A percentile compares a stretch with the other conserved stretches of the same genome.
Evolutionary conservation across 257 asterid genomes (phyloP).

Genomic region (Gardenia jasminoides): DNA sequence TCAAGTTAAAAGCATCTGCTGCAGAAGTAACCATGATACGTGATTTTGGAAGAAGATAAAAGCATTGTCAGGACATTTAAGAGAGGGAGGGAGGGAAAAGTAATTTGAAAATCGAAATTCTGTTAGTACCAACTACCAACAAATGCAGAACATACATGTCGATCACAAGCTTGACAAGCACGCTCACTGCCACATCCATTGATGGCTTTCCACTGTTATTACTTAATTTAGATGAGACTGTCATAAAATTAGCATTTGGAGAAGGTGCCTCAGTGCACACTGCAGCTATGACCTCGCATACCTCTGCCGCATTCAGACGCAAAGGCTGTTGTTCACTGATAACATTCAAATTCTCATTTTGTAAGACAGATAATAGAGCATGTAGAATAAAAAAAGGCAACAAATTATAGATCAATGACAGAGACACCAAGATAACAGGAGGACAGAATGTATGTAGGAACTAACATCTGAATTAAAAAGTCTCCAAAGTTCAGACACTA

Average conservation of each 20-base stretch:
- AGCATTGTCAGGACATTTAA: background rate
- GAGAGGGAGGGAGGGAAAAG: background rate
- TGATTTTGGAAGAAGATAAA: background rate
- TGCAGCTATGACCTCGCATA: slow-evolving; percentile 92
- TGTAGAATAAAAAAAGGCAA: slow-evolving; percentile 9
- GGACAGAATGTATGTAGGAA: background rate
- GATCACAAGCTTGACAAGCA: slow-evolving; percentile 93
- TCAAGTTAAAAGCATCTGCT: background rate
- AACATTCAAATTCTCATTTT: slow-evolving; percentile 32
- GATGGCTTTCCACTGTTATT: slow-evolving; percentile 83
- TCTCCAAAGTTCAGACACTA: background rate
- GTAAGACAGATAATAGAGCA: slow-evolving; percentile 17
- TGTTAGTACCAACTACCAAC: slow-evolving; percentile 4
- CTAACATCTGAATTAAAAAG: slow-evolving; percentile 14
- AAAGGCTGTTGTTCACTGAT: slow-evolving; percentile 95
- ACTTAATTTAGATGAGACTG: slow-evolving; percentile 80
- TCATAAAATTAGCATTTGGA: slow-evolving; percentile 56
- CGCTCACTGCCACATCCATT: slow-evolving; percentile 97
- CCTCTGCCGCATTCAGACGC: slow-evolving; percentile 93
- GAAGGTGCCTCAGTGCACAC: slow-evolving; percentile 90
- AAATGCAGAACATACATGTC: slow-evolving; percentile 72
- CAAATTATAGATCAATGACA: slow-evolving; percentile 18
- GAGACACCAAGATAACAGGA: background rate
- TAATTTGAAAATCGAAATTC: background rate
- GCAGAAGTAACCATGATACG: background rate